Evolutionary conservation across 805 yeast genomes (phyloP).

Genomic region (Starmerella gropengiesseri): DNA sequence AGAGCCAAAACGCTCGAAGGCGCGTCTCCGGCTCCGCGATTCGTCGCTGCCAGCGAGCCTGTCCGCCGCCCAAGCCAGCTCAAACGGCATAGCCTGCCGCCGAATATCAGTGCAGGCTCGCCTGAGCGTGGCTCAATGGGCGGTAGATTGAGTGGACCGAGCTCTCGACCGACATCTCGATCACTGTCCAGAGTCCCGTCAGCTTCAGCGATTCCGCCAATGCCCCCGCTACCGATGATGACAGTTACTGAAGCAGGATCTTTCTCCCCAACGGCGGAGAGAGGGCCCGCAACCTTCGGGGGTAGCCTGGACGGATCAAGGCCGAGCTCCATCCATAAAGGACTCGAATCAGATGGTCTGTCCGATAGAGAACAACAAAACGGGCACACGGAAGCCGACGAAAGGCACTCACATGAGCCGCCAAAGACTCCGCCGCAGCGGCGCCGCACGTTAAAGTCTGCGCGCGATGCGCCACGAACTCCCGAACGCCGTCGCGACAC

Average conservation of each 20-base stretch:
- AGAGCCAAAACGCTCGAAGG: conserved; percentile 24
- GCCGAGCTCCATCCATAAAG: no score
- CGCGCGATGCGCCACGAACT: conserved; percentile 23
- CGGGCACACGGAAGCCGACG: conserved; percentile 1
- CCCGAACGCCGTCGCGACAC: conserved; percentile 22
- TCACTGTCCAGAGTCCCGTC: not conserved
- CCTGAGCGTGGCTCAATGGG: not conserved
- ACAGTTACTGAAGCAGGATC: not conserved
- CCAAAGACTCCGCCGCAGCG: conserved; percentile 21
- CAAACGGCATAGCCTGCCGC: conserved; percentile 3
- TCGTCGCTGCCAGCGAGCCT: conserved; percentile 8
- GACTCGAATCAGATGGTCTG: no score
- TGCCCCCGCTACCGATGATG: not conserved
- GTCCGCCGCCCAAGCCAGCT: conserved; percentile 2
- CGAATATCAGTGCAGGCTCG: not conserved
- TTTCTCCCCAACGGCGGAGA: not conserved
- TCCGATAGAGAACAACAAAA: not conserved
- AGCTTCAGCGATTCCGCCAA: not conserved
- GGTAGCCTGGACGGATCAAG: no score
- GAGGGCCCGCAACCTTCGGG: no score
- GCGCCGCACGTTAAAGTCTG: conserved; percentile 7
- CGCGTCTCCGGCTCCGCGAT: conserved; percentile 17
- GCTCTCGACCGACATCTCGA: not conserved
- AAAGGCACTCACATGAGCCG: conserved; percentile 12
- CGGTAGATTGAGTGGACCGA: not conserved